Evolutionary conservation across 108 stramenopile genomes (phyloP).

Genomic region (Epithemia pelagica): DNA sequence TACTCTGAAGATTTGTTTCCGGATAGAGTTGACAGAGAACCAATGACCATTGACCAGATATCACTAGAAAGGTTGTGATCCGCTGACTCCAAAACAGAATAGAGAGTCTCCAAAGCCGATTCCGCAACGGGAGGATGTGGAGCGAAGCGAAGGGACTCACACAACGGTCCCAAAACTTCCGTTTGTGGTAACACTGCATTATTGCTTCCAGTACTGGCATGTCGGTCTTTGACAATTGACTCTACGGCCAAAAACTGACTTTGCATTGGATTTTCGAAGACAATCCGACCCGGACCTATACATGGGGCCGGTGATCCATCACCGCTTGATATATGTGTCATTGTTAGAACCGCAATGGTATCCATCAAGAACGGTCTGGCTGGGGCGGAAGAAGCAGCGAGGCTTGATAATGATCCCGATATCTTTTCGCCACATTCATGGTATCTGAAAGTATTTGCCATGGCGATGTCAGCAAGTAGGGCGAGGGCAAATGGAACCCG

Average conservation of each 20-base stretch:
- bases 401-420: slow-evolving; percentile 43
- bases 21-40: slow-evolving; percentile 46
- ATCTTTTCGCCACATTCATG: slow-evolving; percentile 35
- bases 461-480: slow-evolving; percentile 55
- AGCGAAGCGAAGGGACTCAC: slow-evolving; percentile 45
- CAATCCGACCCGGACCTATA: slow-evolving; percentile 25
- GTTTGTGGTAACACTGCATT: neutral
- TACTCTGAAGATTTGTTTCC: slow-evolving; percentile 22
- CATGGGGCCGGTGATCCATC: slow-evolving; percentile 17
- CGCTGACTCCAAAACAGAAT: slow-evolving; percentile 60
- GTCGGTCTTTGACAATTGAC: neutral
- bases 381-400: slow-evolving; percentile 47
- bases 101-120: slow-evolving; percentile 50
- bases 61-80: slow-evolving; percentile 54
- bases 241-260: slow-evolving; percentile 41
- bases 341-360: slow-evolving; percentile 48
- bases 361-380: slow-evolving; percentile 66
- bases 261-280: slow-evolving; percentile 27
- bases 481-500: slow-evolving; percentile 53
- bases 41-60: slow-evolving; percentile 46
- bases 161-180: slow-evolving; percentile 55
- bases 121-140: slow-evolving; percentile 49
- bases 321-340: slow-evolving; percentile 37
- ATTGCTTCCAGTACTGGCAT: neutral
- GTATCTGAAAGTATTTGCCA: slow-evolving; percentile 60